Base-by-base conservation (phyloP, 2,329 filamentous ascomycete genomes). In the Hypoxylon sp. region DNA sequence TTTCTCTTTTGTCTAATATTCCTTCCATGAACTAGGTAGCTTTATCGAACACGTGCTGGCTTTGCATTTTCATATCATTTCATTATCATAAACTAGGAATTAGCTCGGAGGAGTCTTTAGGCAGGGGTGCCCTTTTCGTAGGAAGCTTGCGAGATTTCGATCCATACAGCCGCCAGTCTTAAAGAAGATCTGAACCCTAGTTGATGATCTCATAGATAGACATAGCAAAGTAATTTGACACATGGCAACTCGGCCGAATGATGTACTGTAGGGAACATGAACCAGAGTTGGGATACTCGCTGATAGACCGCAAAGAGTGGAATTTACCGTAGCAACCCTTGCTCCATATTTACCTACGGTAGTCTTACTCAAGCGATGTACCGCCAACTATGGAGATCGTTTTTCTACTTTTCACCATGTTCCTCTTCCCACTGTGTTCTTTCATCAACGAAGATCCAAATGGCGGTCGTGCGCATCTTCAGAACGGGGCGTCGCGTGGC, bases 231-330 rank as follows among this genome's bases (percentile, higher is more conserved):
- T 3, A 42, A 42, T 42, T 17, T 17, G n/a, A 44, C 17, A n/a
- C 17, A 44, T n/a, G 17, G 39, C 39, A 22, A 44, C 39, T 44
- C 39, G 39, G 39, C 39, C 39, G 39, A 44, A 19, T 44, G 39
- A 22, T 44, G 39, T 44, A 44, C 39, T 44, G 39, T 44, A 44
- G 17, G 9, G 17, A 44, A 22, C 17, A 11, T 5, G 17, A 10
- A 3, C 17, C 5, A 9, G 8, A 44, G 17, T 44, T 22, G 17
- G 17, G 8, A 19, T 9, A 44, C 17, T 22, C 11, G 13, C 39
- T 9, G 9, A 19, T 5, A 11, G 4, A 17, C 39, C 39, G 17
- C 8, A 6, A 44, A 44, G 39, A 44, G n/a, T 44, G 39, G 39
- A 44, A 22, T 44, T 17, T 22, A 19, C 17, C 39, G 39, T 44